A percentile compares a stretch with the other conserved stretches of the same genome.
These are phyloP conservation scores for Actinomortierella ambigua DNA, from an alignment of 371 early-diverging fungal genomes.

Conservation along the genomic window DNA sequence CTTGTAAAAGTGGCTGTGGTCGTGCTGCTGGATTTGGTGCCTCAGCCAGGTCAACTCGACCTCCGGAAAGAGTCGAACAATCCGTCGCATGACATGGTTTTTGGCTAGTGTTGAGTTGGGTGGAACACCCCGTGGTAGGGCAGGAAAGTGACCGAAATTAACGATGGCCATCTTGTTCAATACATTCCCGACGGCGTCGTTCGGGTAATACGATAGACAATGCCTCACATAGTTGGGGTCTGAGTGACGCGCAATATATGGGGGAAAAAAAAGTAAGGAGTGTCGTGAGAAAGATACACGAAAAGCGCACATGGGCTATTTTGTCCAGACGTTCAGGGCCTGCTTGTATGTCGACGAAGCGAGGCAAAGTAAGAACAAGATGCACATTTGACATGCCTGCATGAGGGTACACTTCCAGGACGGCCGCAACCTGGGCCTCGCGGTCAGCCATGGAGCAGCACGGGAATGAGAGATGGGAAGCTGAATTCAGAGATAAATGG, in stretches of 20 bases:
- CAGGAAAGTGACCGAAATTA: slow-evolving; percentile 50
- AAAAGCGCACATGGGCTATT: too few species aligned
- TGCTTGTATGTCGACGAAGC: too few species aligned
- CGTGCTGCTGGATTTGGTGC: slow-evolving; percentile 28
- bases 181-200: slow-evolving; percentile 49
- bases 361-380: too few species aligned
- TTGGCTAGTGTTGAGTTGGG: slow-evolving; percentile 17
- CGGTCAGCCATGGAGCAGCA: too few species aligned
- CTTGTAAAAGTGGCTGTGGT: slow-evolving; percentile 49
- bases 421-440: too few species aligned
- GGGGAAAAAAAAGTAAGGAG: too few species aligned
- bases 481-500: too few species aligned
- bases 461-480: too few species aligned
- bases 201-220: slow-evolving; percentile 49
- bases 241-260: slow-evolving; percentile 17
- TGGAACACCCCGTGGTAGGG: slow-evolving; percentile 11
- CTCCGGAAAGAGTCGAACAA: slow-evolving; percentile 60
- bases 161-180: slow-evolving; percentile 49
- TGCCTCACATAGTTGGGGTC: slow-evolving; percentile 54
- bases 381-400: too few species aligned
- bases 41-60: slow-evolving; percentile 50
- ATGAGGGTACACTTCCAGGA: too few species aligned
- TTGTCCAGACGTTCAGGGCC: too few species aligned
- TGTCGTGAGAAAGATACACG: too few species aligned
- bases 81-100: slow-evolving; percentile 46